A percentile compares a stretch with the other conserved stretches of the same genome.
Conservation (phyloP, 2,329 filamentous ascomycete genomes). For the Anisogramma anomala region DNA sequence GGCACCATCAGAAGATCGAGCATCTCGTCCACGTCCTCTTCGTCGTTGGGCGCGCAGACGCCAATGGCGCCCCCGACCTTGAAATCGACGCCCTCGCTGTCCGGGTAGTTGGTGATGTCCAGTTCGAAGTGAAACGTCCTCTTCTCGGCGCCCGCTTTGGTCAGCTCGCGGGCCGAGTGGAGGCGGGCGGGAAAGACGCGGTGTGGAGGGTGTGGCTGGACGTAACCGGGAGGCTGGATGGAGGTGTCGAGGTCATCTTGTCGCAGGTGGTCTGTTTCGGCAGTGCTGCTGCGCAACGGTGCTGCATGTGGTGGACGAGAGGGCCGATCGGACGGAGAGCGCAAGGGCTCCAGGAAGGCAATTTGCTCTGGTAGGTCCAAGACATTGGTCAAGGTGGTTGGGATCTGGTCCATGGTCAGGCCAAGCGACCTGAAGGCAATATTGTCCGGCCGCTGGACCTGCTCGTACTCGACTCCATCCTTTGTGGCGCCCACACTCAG, state of each 20-base stretch:
- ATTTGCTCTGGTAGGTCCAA: slow-evolving; percentile 64
- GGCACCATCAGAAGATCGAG: slow-evolving; percentile 74
- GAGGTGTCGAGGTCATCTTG: slow-evolving; percentile 41
- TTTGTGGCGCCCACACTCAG: slow-evolving; percentile 36
- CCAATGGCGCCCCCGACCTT: slow-evolving; percentile 94
- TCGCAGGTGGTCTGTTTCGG: slow-evolving; percentile 24
- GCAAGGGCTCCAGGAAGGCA: slow-evolving; percentile 54
- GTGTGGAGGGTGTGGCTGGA: slow-evolving; percentile 90
- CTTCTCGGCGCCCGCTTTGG: slow-evolving; percentile 82
- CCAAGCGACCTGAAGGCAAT: slow-evolving; percentile 70
- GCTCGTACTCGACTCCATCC: slow-evolving; percentile 39
- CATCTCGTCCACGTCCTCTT: slow-evolving; percentile 66
- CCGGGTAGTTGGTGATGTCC: slow-evolving; percentile 84
- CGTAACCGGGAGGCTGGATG: slow-evolving; percentile 72
- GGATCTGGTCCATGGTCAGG: slow-evolving; percentile 65
- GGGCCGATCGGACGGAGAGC: slow-evolving; percentile 24
- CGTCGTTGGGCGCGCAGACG: slow-evolving; percentile 77
- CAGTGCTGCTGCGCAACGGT: slow-evolving; percentile 18
- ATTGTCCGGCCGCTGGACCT: slow-evolving; percentile 58
- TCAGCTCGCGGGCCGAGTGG: slow-evolving; percentile 75
- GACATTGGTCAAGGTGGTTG: slow-evolving; percentile 59
- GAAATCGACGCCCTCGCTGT: slow-evolving; percentile 77
- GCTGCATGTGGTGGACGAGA: slow-evolving; percentile 40
- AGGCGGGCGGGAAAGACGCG: slow-evolving; percentile 84
- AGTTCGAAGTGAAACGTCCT: slow-evolving; percentile 95